These are phyloP conservation scores for Vachellia pachyceras DNA, from an alignment of 306 rosid species.

Conservation along the genomic window DNA sequence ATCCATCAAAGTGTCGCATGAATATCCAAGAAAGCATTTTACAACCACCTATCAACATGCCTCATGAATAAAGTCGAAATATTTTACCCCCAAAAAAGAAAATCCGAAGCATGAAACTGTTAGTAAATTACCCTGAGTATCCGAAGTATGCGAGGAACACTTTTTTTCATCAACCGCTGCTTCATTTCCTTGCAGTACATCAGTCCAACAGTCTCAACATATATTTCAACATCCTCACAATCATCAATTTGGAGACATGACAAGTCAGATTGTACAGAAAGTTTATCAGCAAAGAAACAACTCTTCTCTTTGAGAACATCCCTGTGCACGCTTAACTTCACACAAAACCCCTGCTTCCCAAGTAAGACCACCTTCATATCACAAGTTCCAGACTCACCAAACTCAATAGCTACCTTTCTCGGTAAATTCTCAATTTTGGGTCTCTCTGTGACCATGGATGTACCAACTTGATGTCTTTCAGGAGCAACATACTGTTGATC, in stretches of 20 bases:
- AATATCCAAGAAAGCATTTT: not conserved
- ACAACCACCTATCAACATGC: not conserved
- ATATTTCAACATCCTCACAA: slow-evolving; percentile 93
- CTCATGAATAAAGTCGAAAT: not conserved
- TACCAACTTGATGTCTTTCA: slow-evolving; percentile 51
- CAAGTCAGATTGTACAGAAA: slow-evolving; percentile 54
- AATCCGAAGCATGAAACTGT: not conserved
- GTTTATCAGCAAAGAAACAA: slow-evolving; percentile 68
- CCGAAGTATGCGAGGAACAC: slow-evolving; percentile 84
- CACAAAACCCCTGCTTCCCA: slow-evolving; percentile 93
- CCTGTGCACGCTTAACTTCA: slow-evolving; percentile 86
- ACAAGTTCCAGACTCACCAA: slow-evolving; percentile 95
- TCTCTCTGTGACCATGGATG: slow-evolving; percentile 64
- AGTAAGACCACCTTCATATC: slow-evolving; percentile 80
- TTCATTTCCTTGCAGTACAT: slow-evolving; percentile 95
- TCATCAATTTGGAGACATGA: slow-evolving; percentile 74
- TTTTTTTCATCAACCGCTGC: slow-evolving; percentile 90
- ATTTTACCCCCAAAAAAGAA: not conserved
- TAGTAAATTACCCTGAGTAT: slow-evolving; percentile 71
- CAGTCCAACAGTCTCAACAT: slow-evolving; percentile 86
- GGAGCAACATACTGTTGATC: slow-evolving; percentile 57
- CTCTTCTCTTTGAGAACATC: slow-evolving; percentile 71
- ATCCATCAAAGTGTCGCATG: not conserved
- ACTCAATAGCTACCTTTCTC: slow-evolving; percentile 91
- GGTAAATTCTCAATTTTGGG: slow-evolving; percentile 82